Conservation (phyloP, 306 rosid genomes). For the Cucurbita ficifolia region DNA sequence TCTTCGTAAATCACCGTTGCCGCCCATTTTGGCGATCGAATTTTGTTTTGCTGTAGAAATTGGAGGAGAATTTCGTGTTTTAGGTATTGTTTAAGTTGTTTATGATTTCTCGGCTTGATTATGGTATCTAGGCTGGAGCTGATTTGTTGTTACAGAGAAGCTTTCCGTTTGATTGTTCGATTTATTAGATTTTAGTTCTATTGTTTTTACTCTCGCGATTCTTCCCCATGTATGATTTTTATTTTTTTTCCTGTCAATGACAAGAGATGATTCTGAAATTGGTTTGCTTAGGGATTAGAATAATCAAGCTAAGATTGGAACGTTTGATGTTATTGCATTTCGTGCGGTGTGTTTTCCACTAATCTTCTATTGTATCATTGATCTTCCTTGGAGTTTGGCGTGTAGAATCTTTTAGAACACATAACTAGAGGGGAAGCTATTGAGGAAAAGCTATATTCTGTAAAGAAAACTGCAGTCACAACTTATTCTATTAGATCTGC, state of each 20-base stretch:
- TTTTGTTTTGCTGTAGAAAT: not conserved
- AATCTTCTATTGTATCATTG: not conserved
- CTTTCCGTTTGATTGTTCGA: not conserved
- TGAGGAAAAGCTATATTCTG: not conserved
- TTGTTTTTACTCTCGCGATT: too few relatives aligned
- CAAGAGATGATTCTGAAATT: not conserved
- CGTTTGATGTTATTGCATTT: not conserved
- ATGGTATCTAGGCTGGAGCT: not conserved
- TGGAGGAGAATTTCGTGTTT: not conserved
- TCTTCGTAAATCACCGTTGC: too few relatives aligned
- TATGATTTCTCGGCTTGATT: too few relatives aligned
- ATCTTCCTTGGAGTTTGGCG: not conserved
- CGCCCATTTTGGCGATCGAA: not conserved
- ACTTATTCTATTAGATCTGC: not conserved
- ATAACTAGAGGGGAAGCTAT: not conserved
- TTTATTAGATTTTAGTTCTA: not conserved
- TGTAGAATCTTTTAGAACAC: not conserved
- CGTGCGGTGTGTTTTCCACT: not conserved
- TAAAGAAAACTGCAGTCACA: not conserved
- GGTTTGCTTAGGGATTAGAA: not conserved
- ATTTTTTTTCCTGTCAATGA: not conserved
- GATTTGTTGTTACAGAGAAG: not conserved
- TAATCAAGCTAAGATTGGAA: not conserved
- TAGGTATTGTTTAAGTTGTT: not conserved
- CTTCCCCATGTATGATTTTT: too few relatives aligned